Percentiles rank a stretch among this genome's conserved stretches.
These are phyloP conservation scores for Aphanoascus verrucosus DNA, from an alignment of 2,329 filamentous ascomycete species.

Conservation along the genomic window DNA sequence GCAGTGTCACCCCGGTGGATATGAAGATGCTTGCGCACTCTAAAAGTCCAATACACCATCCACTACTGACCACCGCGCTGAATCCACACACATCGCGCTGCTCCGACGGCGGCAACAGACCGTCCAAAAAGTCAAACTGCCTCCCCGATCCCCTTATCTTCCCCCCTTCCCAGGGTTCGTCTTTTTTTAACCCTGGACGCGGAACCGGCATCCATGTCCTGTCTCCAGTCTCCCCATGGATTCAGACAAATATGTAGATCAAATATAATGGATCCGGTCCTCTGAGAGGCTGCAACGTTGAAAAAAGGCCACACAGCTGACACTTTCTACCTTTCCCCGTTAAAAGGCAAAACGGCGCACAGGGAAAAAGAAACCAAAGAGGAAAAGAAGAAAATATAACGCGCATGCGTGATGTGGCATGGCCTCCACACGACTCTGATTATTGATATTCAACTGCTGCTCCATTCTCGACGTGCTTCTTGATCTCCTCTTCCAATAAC, in stretches of 20 bases:
- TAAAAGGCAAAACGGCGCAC: background rate
- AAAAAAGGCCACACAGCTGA: background rate
- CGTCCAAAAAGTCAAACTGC: background rate
- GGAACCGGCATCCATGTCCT: background rate
- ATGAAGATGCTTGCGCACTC: background rate
- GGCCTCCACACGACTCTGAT: slow-evolving; percentile 3
- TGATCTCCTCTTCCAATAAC: background rate
- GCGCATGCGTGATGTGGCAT: slow-evolving; percentile 10
- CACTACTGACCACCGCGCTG: background rate
- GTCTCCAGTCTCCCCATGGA: background rate
- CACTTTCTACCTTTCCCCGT: background rate
- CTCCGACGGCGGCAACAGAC: background rate
- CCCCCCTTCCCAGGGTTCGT: background rate
- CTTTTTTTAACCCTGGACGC: background rate
- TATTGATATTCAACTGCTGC: background rate
- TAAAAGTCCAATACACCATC: background rate
- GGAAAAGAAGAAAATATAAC: background rate
- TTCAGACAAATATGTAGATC: background rate
- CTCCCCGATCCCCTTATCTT: background rate
- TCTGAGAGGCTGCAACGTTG: slow-evolving; percentile 1
- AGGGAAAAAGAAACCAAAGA: background rate
- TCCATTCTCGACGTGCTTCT: background rate
- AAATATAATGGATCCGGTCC: background rate
- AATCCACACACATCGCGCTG: background rate
- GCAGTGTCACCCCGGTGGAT: background rate